A percentile compares a stretch with the other conserved stretches of the same genome.
These are phyloP conservation scores for Aspergillus fijiensis DNA, from an alignment of 2,329 filamentous ascomycete species.

Conservation along the genomic window DNA sequence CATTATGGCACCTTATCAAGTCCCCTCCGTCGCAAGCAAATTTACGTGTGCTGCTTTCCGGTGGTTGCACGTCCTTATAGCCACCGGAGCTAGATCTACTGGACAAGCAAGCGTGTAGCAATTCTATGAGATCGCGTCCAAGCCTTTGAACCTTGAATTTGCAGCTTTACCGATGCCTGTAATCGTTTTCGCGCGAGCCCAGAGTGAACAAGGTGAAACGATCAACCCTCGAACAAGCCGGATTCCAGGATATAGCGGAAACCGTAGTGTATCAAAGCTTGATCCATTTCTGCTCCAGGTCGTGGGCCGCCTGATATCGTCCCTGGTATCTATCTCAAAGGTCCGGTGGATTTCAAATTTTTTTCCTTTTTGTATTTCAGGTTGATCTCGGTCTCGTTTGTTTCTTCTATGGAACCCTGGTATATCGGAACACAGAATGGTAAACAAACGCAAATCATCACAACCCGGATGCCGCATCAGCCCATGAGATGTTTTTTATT, in stretches of 20 bases:
- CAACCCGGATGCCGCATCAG: slow-evolving; percentile 36
- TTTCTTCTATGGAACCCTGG: slow-evolving; percentile 21
- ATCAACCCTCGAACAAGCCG: not conserved
- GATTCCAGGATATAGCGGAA: not conserved
- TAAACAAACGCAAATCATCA: slow-evolving; percentile 23
- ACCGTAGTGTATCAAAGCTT: not conserved
- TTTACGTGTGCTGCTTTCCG: not conserved
- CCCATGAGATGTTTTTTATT: slow-evolving; percentile 26
- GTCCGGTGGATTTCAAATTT: slow-evolving; percentile 32
- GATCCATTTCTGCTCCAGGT: not conserved
- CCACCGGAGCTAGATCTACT: too few species aligned
- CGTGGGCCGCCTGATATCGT: not conserved
- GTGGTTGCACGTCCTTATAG: not conserved
- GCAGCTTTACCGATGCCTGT: too few species aligned
- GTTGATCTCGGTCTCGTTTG: slow-evolving; percentile 24
- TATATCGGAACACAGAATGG: slow-evolving; percentile 17
- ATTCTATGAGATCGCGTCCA: too few species aligned
- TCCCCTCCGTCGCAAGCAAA: not conserved
- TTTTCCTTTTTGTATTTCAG: slow-evolving; percentile 27
- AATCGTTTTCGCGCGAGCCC: too few species aligned
- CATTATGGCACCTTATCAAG: not conserved
- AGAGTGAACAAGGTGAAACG: not conserved
- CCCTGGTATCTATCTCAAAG: not conserved
- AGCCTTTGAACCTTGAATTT: too few species aligned
- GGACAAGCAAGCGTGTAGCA: too few species aligned